Conservation (phyloP, 768 basidiomycete species). For the Calocera cornea region DNA sequence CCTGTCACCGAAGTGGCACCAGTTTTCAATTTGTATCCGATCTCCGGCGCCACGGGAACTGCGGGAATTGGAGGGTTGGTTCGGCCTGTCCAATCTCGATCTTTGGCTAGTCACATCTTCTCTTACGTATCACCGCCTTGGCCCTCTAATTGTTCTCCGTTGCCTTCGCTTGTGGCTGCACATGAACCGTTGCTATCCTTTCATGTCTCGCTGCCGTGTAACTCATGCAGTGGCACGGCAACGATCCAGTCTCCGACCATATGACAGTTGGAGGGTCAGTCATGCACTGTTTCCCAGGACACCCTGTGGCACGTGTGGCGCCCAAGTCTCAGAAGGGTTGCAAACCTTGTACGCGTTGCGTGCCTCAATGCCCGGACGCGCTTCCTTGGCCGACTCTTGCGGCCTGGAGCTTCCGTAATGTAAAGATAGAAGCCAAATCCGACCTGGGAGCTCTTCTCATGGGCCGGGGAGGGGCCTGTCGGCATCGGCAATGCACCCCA, state of each 20-base stretch:
- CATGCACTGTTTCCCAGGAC: background rate
- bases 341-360: background rate
- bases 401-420: slow-evolving; percentile 3
- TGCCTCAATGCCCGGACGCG: background rate
- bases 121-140: background rate
- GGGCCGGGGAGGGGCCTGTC: background rate
- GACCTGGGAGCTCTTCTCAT: background rate
- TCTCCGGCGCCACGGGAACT: too few species aligned
- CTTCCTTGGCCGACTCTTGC: background rate
- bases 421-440: slow-evolving; percentile 1
- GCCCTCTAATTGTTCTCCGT: background rate
- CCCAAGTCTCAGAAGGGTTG: background rate
- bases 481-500: background rate
- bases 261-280: background rate
- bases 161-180: background rate
- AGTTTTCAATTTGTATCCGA: slow-evolving; percentile 1
- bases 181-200: background rate
- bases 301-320: background rate
- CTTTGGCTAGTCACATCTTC: background rate
- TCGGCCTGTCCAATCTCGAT: background rate
- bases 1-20: too few species aligned
- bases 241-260: background rate
- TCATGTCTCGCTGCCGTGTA: background rate
- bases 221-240: background rate
- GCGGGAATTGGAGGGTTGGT: background rate